Evolutionary conservation across 164 flowering plant species (phyloP), one percentile per base, ranked within the genome.

Genomic region (Chimonanthus salicifolius): DNA sequence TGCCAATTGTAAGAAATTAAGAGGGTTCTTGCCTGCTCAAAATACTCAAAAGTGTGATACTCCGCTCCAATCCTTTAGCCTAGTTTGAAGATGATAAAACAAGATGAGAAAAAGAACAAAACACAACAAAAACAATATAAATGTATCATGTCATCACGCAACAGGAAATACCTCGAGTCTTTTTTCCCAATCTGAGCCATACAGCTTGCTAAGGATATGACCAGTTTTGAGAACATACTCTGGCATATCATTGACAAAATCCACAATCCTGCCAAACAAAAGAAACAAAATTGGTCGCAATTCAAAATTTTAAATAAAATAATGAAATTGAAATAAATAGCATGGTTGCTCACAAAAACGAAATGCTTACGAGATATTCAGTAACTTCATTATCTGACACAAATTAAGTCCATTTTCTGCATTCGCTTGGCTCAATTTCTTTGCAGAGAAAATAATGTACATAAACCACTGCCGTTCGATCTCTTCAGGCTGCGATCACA

Each of bases 131-230:
- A 74, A 8, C n/a, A 0, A 18, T 4, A 33, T 33, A 33, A 33
- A 33, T 0, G 33, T 33, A 33, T 33, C 33, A 33, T 33, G 33
- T 33, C 33, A 33, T 33, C 33, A 33, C 33, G 11, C 1, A 20
- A 49, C 5, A 5, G 10, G 5, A 16, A 54, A 54, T 88, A 92
- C 98, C 99, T 93, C 88, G 20, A 95, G 89, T 73, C 87, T 90
- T 79, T 85, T 89, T 82, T 93, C 92, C 98, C 99, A 95, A 78
- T 95, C 92, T 51, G 82, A 63, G 3, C 98, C 97, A 82, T 88
- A 93, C 47, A 88, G 70, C 58, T 77, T 83, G 70, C 88, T 83
- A 47, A 95, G 75, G 73, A 87, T 75, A 46, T 89, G 85, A 70
- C 92, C 97, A 69, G 85, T 90, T 80, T 89, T 95, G 74, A 95